A percentile compares a stretch with the other conserved stretches of the same genome.
These are phyloP conservation scores for Quillaja saponaria DNA, from an alignment of 306 rosid species.

Conservation along the genomic window DNA sequence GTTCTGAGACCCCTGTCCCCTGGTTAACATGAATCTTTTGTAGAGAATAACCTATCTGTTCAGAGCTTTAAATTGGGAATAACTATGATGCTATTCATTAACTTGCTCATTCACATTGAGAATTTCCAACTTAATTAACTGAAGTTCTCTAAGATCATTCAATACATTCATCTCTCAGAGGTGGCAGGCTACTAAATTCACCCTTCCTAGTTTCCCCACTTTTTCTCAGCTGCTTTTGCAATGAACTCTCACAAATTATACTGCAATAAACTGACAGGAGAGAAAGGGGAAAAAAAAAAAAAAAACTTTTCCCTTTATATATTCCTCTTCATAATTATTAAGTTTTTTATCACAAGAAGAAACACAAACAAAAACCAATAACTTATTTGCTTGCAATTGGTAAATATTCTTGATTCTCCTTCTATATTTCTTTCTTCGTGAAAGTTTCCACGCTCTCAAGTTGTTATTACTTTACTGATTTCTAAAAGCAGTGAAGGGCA, in stretches of 20 bases:
- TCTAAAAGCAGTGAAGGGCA: no score
- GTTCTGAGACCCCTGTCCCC: not conserved
- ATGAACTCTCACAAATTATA: not conserved
- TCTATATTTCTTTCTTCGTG: no score
- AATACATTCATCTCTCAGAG: not conserved
- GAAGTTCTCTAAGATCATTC: constrained; percentile 6
- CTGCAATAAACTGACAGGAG: not conserved
- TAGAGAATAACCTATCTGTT: not conserved
- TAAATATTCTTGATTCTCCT: no score
- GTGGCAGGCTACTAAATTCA: constrained; percentile 7
- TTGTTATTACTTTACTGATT: no score
- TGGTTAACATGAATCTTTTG: not conserved
- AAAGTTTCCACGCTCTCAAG: no score
- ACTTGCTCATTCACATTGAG: not conserved
- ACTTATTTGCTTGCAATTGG: not conserved
- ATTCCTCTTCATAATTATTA: not conserved
- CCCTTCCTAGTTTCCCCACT: not conserved
- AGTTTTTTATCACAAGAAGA: constrained; percentile 8
- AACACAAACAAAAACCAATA: not conserved
- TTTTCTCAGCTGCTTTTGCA: not conserved
- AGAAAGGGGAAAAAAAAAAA: not conserved
- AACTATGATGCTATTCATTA: not conserved
- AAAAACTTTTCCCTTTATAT: not conserved
- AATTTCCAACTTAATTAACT: not conserved
- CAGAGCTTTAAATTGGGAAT: not conserved